Base-by-base conservation (phyloP, 495 filamentous ascomycete genomes). In the Corynascus novoguineensis region DNA sequence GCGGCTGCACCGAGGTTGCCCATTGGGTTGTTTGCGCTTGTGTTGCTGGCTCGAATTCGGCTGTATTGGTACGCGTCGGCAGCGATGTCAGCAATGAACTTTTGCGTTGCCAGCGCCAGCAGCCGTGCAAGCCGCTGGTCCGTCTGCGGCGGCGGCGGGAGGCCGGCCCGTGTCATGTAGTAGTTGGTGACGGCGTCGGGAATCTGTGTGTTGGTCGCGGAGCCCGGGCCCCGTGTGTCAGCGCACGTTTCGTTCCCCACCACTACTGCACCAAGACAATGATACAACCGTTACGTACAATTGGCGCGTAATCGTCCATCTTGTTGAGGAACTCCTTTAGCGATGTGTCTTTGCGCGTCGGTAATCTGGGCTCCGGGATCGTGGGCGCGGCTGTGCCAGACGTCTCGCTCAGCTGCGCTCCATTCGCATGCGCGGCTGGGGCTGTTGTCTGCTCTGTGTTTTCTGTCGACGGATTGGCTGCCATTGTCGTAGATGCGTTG, bases 281-380 rank as follows among this genome's bases (percentile, higher is more conserved):
- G 14, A 21, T 5, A 41, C 9, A 7, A 21, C 5, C 5, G 17
- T 1, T 32, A 46, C 85, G 60, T 82, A 97, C 92, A 61, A 98
- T 95, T 17, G 93, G 93, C 44, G 93, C 91, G 74, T 96, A 97
- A 61, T 98, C 93, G 66, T 98, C 93, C 92, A 97, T 97, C 78
- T 92, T 96, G 35, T 79, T 76, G 10, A 98, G 70, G 65, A 98
- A 96, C 66, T 97, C 91, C 59, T 89, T 88, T 54, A 98, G 75
- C 17, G 85, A 91, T 1, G 86, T 87, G 71, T 98, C 93, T 69
- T 97, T 97, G 65, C 89, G 88, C 24, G 83, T 86, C 0, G 89
- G 81, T 3, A 77, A 46, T 63, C 70, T 78, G 1, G 74, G 53
- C 4, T 80, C 79, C 24, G 60, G 21, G 0, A 19, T 40, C 8